phyloP scores from a whole-genome alignment of 352 stramenopile genomes.

The Pilasporangium apinafurcum region DNA sequence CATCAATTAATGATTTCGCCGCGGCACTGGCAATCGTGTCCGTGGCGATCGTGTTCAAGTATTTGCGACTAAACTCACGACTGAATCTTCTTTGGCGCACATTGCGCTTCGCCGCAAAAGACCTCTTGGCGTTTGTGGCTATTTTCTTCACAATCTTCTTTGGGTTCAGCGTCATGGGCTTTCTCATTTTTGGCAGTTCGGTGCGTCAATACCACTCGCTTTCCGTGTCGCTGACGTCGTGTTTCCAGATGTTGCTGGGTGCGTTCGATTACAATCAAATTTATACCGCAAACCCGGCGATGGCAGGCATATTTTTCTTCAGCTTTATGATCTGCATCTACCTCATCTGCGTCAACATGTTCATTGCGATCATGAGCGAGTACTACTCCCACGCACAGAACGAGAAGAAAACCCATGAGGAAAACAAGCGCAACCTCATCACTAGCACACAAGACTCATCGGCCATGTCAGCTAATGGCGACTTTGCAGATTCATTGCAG shows the following conservation, averaged over 20 bases:
- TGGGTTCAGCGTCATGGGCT: constrained; percentile 72
- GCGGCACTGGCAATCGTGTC: constrained; percentile 55
- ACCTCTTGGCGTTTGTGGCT: constrained; percentile 66
- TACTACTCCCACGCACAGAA: constrained; percentile 72
- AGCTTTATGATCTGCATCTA: constrained; percentile 79
- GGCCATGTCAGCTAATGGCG: constrained; percentile 14
- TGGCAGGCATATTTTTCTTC: constrained; percentile 81
- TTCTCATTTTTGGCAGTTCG: constrained; percentile 58
- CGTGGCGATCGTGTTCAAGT: constrained; percentile 82
- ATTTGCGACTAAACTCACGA: constrained; percentile 64
- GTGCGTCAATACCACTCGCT: constrained; percentile 70
- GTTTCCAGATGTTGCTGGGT: constrained; percentile 79
- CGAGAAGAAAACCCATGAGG: constrained; percentile 58
- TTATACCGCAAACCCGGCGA: constrained; percentile 54
- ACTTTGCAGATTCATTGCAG: constrained; percentile 49
- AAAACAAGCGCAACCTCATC: constrained; percentile 33
- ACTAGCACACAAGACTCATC: constrained; percentile 7
- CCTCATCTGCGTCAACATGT: constrained; percentile 82
- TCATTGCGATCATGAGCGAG: constrained; percentile 82
- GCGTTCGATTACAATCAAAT: constrained; percentile 77
- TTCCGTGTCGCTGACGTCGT: constrained; percentile 60
- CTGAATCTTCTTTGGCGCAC: constrained; percentile 78
- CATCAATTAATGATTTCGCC: constrained; percentile 48
- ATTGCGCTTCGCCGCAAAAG: constrained; percentile 64
- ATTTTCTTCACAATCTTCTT: constrained; percentile 84